Evolutionary conservation across 257 asterid genomes (phyloP).

Genomic region (Nicotiana undulata): DNA sequence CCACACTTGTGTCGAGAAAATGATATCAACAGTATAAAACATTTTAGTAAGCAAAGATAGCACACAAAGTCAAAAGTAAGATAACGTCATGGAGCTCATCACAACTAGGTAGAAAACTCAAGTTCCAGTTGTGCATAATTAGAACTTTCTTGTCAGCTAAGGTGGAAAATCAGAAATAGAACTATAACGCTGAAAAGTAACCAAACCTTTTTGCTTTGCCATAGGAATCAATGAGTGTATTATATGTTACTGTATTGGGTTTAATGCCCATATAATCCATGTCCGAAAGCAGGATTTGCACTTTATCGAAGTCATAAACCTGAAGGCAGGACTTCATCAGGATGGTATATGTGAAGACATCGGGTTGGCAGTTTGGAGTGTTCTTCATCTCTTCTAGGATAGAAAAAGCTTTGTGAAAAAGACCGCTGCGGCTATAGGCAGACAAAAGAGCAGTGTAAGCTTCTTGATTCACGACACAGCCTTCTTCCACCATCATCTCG

Average conservation of each 20-base stretch:
- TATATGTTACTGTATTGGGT: slow-evolving; percentile 78
- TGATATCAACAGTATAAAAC: background rate
- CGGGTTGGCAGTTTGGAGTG: slow-evolving; percentile 55
- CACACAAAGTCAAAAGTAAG: background rate
- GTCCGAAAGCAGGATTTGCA: slow-evolving; percentile 49
- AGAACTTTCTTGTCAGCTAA: background rate
- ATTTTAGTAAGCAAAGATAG: background rate
- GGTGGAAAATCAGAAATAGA: background rate
- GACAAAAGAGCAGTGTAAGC: slow-evolving; percentile 91
- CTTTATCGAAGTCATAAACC: slow-evolving; percentile 49
- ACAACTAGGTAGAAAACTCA: background rate
- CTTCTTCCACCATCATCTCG: slow-evolving; percentile 82
- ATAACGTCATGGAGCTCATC: background rate
- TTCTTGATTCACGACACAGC: slow-evolving; percentile 65
- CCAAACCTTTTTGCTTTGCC: slow-evolving; percentile 80
- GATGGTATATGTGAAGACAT: slow-evolving; percentile 75
- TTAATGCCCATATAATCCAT: slow-evolving; percentile 61
- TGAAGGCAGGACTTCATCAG: slow-evolving; percentile 79
- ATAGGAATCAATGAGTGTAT: slow-evolving; percentile 86
- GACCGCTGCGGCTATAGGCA: slow-evolving; percentile 86
- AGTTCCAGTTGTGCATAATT: background rate
- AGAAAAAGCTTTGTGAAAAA: slow-evolving; percentile 55
- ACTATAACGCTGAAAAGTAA: slow-evolving; percentile 7
- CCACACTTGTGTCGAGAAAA: background rate
- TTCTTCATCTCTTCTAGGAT: slow-evolving; percentile 77